These are phyloP conservation scores for Melampsora larici-populina DNA, from an alignment of 1,284 basidiomycete species.

Conservation along the genomic window DNA sequence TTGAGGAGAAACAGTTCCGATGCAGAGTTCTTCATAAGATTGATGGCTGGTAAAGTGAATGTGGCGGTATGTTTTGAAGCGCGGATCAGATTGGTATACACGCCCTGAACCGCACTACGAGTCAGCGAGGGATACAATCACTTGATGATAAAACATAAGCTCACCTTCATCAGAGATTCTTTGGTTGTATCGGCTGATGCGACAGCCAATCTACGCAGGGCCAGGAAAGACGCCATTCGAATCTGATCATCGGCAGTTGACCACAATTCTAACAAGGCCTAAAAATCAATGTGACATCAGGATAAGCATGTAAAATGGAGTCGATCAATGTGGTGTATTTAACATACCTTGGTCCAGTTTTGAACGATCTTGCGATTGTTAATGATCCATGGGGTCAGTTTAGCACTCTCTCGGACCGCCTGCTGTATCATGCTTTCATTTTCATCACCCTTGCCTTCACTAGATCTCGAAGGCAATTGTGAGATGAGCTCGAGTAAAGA, in stretches of 20 bases:
- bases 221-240: slow-evolving; percentile 81
- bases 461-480: slow-evolving; percentile 64
- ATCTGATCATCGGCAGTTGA: slow-evolving; percentile 74
- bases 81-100: slow-evolving; percentile 78
- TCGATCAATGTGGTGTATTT: neutral
- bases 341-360: slow-evolving; percentile 72
- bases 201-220: slow-evolving; percentile 74
- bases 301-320: neutral
- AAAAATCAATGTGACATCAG: neutral
- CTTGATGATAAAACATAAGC: neutral
- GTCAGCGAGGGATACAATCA: neutral
- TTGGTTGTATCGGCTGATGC: slow-evolving; percentile 76
- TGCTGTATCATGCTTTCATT: slow-evolving; percentile 60
- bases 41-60: slow-evolving; percentile 87
- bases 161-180: slow-evolving; percentile 80
- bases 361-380: slow-evolving; percentile 78
- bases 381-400: slow-evolving; percentile 78
- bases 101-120: slow-evolving; percentile 60
- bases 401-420: slow-evolving; percentile 75
- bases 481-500: slow-evolving; percentile 75
- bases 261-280: slow-evolving; percentile 78
- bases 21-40: slow-evolving; percentile 96
- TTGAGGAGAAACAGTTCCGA: slow-evolving; percentile 83
- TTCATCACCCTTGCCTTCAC: slow-evolving; percentile 51
- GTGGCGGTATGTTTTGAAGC: slow-evolving; percentile 76